phyloP scores from a whole-genome alignment of 2,329 filamentous ascomycete genomes.

The Paraphaeosphaeria minitans region DNA sequence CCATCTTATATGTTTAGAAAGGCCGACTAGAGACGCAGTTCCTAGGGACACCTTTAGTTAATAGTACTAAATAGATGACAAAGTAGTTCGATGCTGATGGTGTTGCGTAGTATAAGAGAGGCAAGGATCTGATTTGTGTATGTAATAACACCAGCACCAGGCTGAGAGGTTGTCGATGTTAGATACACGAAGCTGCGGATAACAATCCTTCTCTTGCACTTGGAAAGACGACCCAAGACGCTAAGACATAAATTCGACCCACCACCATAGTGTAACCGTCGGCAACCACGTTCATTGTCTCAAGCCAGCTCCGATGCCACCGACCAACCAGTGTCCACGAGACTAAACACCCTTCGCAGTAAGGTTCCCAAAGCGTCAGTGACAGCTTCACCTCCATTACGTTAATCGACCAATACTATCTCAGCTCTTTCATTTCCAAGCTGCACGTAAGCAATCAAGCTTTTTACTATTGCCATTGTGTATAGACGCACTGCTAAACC shows the following conservation, averaged over 20 bases:
- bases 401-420: slow-evolving; percentile 7
- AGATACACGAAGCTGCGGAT: slow-evolving; percentile 6
- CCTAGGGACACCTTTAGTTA: neutral
- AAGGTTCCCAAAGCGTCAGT: neutral
- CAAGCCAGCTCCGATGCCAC: slow-evolving; percentile 1
- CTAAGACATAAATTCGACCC: slow-evolving; percentile 6
- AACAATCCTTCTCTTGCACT: slow-evolving; percentile 11
- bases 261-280: neutral
- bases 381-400: neutral
- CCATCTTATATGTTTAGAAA: slow-evolving; percentile 19
- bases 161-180: neutral
- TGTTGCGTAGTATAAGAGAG: neutral
- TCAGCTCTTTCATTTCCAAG: neutral
- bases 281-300: neutral
- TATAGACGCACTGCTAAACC: slow-evolving; percentile 9
- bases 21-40: neutral
- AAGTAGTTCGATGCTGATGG: neutral
- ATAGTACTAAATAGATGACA: slow-evolving; percentile 1
- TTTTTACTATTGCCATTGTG: slow-evolving; percentile 5
- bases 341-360: slow-evolving; percentile 6
- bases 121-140: slow-evolving; percentile 3
- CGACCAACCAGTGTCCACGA: neutral
- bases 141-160: neutral
- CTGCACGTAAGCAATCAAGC: slow-evolving; percentile 24
- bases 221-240: slow-evolving; percentile 6